Conservation (phyloP, 257 asterid species). For the Nicotiana noctiflora region DNA sequence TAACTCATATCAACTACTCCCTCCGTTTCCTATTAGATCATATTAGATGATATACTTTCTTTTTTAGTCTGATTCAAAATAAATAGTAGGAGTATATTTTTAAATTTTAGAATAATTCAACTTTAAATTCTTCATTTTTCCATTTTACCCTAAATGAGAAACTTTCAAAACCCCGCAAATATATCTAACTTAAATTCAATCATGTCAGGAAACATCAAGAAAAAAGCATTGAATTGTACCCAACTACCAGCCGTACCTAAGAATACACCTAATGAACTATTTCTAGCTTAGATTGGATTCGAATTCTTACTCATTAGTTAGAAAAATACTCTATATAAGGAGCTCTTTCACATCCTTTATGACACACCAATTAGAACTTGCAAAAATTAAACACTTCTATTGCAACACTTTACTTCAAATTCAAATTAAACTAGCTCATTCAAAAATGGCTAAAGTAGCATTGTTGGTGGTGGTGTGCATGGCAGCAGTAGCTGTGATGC, state of each 20-base stretch:
- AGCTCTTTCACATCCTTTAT: neutral
- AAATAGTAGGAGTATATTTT: too few species aligned
- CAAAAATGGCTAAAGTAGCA: neutral
- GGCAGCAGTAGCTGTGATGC: constrained; percentile 3
- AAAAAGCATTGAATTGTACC: neutral
- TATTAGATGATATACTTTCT: too few species aligned
- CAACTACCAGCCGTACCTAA: neutral
- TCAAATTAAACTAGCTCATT: neutral
- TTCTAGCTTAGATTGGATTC: neutral
- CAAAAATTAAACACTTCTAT: neutral
- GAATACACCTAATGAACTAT: neutral
- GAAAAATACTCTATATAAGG: neutral
- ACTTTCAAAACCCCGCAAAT: too few species aligned
- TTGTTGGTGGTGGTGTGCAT: neutral
- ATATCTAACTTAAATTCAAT: neutral
- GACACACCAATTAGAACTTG: neutral
- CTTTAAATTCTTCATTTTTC: too few species aligned
- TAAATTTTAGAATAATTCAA: too few species aligned
- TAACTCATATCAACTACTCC: too few species aligned
- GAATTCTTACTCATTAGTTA: neutral
- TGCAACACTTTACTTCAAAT: neutral
- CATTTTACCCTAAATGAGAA: too few species aligned
- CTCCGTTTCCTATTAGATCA: too few species aligned
- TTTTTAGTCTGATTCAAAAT: too few species aligned
- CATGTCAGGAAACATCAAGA: neutral